phyloP scores from a whole-genome alignment of 78 protist species.

The Dictyostelium brefeldianum region DNA sequence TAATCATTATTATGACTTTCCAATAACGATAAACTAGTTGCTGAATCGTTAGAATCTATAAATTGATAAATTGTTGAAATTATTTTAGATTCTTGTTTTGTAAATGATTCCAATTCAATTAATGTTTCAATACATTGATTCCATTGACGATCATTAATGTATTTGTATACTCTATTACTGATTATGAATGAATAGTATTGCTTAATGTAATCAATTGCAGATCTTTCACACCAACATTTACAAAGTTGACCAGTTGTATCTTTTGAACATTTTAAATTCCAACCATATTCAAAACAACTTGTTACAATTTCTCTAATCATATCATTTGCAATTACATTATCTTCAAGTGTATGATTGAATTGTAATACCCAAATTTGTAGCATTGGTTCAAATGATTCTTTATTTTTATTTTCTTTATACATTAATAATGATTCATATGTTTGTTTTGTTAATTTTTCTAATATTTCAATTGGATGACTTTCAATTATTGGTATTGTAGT shows the following conservation, averaged over 20 bases:
- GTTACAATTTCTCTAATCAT: slow-evolving; percentile 55
- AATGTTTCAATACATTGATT: slow-evolving; percentile 47
- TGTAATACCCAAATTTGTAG: slow-evolving; percentile 30
- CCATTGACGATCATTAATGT: slow-evolving; percentile 41
- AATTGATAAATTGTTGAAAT: slow-evolving; percentile 47
- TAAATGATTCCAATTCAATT: slow-evolving; percentile 51
- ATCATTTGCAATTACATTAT: slow-evolving; percentile 30
- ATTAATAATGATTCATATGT: slow-evolving; percentile 40
- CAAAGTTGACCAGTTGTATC: slow-evolving; percentile 31
- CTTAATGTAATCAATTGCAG: slow-evolving; percentile 37
- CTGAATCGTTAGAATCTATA: slow-evolving; percentile 12
- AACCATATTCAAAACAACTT: slow-evolving; percentile 63
- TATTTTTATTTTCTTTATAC: neutral
- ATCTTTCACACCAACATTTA: slow-evolving; percentile 54
- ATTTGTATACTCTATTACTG: slow-evolving; percentile 9
- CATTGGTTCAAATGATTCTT: slow-evolving; percentile 32
- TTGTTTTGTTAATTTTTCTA: slow-evolving; percentile 52
- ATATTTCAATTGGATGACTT: slow-evolving; percentile 31
- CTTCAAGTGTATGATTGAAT: slow-evolving; percentile 22
- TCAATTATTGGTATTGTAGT: neutral
- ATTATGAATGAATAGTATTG: slow-evolving; percentile 28
- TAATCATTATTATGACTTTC: slow-evolving; percentile 9
- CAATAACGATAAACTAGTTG: neutral
- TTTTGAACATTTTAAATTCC: neutral
- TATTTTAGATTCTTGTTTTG: slow-evolving; percentile 19